phyloP scores from a whole-genome alignment of 768 basidiomycete genomes.

The Suillus weaverae region DNA sequence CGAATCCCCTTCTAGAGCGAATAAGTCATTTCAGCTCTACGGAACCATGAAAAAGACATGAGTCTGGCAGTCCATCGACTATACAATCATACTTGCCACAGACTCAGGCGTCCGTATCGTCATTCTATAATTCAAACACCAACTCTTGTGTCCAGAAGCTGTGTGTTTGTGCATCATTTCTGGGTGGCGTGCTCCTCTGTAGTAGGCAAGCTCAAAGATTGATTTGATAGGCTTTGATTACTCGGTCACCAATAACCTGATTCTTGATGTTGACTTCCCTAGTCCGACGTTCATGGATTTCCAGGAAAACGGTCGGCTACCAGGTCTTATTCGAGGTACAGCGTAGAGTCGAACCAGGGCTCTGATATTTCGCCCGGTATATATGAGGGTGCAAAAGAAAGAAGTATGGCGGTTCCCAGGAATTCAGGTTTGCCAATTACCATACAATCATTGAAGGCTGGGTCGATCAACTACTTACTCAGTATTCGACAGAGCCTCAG shows the following conservation, averaged over 20 bases:
- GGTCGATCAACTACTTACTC: background rate
- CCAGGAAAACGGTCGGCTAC: background rate
- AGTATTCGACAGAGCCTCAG: background rate
- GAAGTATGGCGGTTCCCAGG: background rate
- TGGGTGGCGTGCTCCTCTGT: too few relatives aligned
- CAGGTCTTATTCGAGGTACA: background rate
- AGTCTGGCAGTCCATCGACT: background rate
- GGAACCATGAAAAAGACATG: background rate
- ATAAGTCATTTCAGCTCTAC: too few relatives aligned
- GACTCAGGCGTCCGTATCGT: background rate
- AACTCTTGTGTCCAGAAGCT: too few relatives aligned
- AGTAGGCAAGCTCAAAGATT: too few relatives aligned
- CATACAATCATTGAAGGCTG: background rate
- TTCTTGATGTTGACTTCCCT: background rate
- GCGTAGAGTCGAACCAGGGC: background rate
- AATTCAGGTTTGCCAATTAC: too few relatives aligned
- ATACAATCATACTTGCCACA: too few relatives aligned
- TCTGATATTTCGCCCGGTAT: background rate
- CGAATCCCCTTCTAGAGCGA: background rate
- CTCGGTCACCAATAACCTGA: background rate
- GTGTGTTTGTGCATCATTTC: too few relatives aligned
- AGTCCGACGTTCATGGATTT: background rate
- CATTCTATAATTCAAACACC: too few relatives aligned
- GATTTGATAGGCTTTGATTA: background rate
- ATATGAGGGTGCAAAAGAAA: background rate